These are phyloP conservation scores for Williopsis jadinii DNA, from an alignment of 1,139 yeast species.

Conservation along the genomic window DNA sequence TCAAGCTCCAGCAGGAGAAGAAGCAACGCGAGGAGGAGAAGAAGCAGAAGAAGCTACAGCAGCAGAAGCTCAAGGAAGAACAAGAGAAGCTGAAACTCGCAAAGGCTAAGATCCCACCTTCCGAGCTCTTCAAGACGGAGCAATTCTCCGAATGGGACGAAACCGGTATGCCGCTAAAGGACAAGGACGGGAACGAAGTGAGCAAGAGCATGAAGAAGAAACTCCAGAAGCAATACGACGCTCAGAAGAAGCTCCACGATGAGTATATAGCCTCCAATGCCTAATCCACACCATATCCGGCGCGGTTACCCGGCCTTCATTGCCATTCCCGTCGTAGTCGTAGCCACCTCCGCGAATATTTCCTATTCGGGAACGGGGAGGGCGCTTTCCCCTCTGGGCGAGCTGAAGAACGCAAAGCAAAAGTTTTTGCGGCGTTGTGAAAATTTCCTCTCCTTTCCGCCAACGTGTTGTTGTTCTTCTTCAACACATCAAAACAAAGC, in stretches of 20 bases:
- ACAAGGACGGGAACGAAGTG: slow-evolving; percentile 75
- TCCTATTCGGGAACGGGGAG: no score
- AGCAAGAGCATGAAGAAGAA: slow-evolving; percentile 84
- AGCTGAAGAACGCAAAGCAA: no score
- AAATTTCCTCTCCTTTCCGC: no score
- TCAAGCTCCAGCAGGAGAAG: slow-evolving; percentile 52
- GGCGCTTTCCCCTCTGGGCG: no score
- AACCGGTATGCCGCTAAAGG: slow-evolving; percentile 75
- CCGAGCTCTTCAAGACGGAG: slow-evolving; percentile 59
- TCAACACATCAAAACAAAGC: no score
- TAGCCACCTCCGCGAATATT: no score
- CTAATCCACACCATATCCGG: no score
- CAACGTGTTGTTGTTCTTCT: no score
- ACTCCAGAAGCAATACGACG: slow-evolving; percentile 66
- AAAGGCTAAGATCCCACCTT: slow-evolving; percentile 65
- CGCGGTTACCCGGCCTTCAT: no score
- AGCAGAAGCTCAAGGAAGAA: slow-evolving; percentile 38
- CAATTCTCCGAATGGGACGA: slow-evolving; percentile 76
- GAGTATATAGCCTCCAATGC: slow-evolving; percentile 35
- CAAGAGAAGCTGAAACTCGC: slow-evolving; percentile 61
- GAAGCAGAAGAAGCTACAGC: slow-evolving; percentile 36
- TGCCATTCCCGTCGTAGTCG: no score
- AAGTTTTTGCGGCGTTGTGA: no score
- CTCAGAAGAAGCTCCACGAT: slow-evolving; percentile 75
- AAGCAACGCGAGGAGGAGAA: slow-evolving; percentile 46